Percentiles rank a stretch among this genome's conserved stretches.
Evolutionary conservation across 2,329 filamentous ascomycete species (phyloP).

Genomic region (Pyrenochaeta sp.): DNA sequence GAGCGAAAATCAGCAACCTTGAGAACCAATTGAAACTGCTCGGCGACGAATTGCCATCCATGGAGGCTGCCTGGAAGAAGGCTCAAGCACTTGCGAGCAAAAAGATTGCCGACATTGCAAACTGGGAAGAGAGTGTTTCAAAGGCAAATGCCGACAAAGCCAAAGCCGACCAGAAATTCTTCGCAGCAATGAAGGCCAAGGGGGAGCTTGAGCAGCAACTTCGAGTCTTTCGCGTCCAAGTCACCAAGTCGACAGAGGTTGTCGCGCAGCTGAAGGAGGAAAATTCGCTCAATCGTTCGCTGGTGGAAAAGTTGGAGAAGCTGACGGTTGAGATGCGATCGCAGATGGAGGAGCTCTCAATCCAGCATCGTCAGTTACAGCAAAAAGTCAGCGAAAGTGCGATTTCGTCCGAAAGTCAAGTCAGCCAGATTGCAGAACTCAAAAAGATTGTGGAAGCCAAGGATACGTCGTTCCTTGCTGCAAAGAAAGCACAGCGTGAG

Average conservation of each 20-base stretch:
- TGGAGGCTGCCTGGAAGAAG: constrained; percentile 91
- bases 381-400: constrained; percentile 72
- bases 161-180: constrained; percentile 98
- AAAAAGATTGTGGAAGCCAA: constrained; percentile 77
- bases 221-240: constrained; percentile 79
- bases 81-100: constrained; percentile 83
- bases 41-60: constrained; percentile 84
- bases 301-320: constrained; percentile 88
- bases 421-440: constrained; percentile 78
- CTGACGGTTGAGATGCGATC: constrained; percentile 85
- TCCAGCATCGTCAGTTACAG: constrained; percentile 79
- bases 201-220: constrained; percentile 85
- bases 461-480: constrained; percentile 72
- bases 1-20: constrained; percentile 74
- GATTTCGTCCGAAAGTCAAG: constrained; percentile 74
- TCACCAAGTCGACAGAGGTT: constrained; percentile 89
- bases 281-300: constrained; percentile 76
- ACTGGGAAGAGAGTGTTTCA: constrained; percentile 78
- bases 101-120: constrained; percentile 80
- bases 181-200: constrained; percentile 92
- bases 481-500: constrained; percentile 67
- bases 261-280: constrained; percentile 92
- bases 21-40: constrained; percentile 83
- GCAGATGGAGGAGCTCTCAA: constrained; percentile 72
- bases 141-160: constrained; percentile 85